Percentiles rank a stretch among this genome's conserved stretches.
phyloP scores from a whole-genome alignment of 1,139 yeast species.

The Pichia cactophila region DNA sequence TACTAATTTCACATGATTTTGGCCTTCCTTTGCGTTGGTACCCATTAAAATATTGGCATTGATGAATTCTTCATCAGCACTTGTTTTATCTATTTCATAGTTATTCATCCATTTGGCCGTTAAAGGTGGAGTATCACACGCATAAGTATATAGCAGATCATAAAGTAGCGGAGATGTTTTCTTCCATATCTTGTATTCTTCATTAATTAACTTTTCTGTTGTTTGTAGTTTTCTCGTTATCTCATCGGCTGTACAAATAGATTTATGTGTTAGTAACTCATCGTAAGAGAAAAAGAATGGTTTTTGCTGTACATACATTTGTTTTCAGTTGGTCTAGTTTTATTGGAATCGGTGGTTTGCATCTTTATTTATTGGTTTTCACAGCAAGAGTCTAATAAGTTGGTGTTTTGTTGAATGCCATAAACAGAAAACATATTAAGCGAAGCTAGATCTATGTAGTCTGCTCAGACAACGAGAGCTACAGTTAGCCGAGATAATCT shows the following conservation, averaged over 20 bases:
- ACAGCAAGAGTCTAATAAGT: neutral
- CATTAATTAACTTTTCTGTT: constrained; percentile 46
- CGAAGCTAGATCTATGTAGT: too few relatives aligned
- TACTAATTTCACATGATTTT: constrained; percentile 41
- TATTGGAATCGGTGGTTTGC: neutral
- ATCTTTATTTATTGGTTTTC: neutral
- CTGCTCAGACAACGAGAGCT: too few relatives aligned
- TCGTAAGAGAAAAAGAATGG: too few relatives aligned
- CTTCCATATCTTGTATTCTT: constrained; percentile 90
- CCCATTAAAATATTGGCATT: constrained; percentile 41
- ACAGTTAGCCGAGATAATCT: neutral
- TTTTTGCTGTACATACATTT: neutral
- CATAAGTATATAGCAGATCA: constrained; percentile 64
- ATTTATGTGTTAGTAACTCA: constrained; percentile 3
- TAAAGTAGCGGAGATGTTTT: constrained; percentile 88
- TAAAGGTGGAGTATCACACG: constrained; percentile 54
- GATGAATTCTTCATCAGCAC: constrained; percentile 31
- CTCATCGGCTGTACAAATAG: constrained; percentile 10
- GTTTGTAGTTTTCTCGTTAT: constrained; percentile 36
- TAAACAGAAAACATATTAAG: neutral
- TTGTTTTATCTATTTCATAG: constrained; percentile 27
- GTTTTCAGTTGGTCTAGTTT: neutral
- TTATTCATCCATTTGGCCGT: constrained; percentile 44
- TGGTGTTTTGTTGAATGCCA: neutral
- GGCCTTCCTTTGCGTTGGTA: constrained; percentile 37